These are phyloP conservation scores for Kwoniella sp. DNA, from an alignment of 768 basidiomycete genomes.

Conservation along the genomic window DNA sequence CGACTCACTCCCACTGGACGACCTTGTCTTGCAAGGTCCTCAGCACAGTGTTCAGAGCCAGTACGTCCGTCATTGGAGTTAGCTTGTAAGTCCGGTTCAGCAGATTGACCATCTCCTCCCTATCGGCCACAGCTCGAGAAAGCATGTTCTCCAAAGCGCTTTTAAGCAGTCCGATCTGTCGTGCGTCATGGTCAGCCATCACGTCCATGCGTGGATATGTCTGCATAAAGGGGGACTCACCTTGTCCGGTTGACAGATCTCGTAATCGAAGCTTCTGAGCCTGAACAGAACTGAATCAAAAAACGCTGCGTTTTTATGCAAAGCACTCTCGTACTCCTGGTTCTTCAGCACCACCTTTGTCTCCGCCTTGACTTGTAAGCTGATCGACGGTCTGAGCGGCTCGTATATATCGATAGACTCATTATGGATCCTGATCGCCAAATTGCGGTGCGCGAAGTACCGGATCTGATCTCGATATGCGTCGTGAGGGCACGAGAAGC, in stretches of 20 bases:
- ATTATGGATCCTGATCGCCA: conserved; percentile 71
- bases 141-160: conserved; percentile 61
- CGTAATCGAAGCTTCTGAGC: conserved; percentile 50
- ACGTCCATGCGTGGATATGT: neutral
- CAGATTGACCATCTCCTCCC: conserved; percentile 69
- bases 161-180: conserved; percentile 40
- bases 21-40: conserved; percentile 88
- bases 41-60: conserved; percentile 82
- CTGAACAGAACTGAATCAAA: conserved; percentile 59
- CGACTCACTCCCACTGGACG: conserved; percentile 79
- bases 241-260: conserved; percentile 52
- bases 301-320: conserved; percentile 66
- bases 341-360: conserved; percentile 88
- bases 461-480: conserved; percentile 90
- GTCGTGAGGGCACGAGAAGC: conserved; percentile 90
- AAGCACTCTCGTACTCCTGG: conserved; percentile 76
- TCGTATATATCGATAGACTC: conserved; percentile 82
- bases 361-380: conserved; percentile 81
- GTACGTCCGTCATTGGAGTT: conserved; percentile 77
- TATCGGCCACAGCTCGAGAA: conserved; percentile 67
- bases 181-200: neutral
- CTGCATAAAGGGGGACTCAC: conserved; percentile 17
- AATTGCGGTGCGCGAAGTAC: conserved; percentile 72
- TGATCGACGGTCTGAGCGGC: conserved; percentile 83
- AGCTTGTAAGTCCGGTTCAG: conserved; percentile 81